These are phyloP conservation scores for Croton laevigatus DNA, from an alignment of 441 rosid genomes.

Conservation along the genomic window DNA sequence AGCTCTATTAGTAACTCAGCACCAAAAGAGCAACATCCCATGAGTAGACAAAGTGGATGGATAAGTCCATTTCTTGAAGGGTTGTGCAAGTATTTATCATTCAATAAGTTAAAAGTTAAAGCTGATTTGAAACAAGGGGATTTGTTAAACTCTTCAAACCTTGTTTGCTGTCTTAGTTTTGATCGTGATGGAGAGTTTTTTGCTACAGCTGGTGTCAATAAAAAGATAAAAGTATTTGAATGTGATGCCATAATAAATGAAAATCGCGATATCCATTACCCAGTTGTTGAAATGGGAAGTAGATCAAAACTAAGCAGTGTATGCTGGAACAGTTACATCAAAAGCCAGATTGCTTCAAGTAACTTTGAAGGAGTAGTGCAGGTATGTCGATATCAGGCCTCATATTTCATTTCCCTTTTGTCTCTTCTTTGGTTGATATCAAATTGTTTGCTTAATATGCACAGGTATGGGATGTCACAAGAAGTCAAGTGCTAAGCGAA, in stretches of 20 bases:
- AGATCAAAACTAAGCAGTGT: slow-evolving; percentile 80
- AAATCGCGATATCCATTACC: slow-evolving; percentile 82
- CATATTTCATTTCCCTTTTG: slow-evolving; percentile 4
- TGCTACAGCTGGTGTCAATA: slow-evolving; percentile 93
- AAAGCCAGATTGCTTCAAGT: slow-evolving; percentile 91
- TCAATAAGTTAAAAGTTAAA: slow-evolving; percentile 74
- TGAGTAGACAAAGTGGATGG: slow-evolving; percentile 66
- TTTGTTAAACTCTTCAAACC: slow-evolving; percentile 78
- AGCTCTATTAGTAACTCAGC: slow-evolving; percentile 65
- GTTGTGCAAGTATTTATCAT: slow-evolving; percentile 83
- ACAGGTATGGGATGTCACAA: slow-evolving; percentile 89
- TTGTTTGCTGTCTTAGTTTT: slow-evolving; percentile 89
- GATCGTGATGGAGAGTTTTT: slow-evolving; percentile 92
- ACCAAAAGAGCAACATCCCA: slow-evolving; percentile 44
- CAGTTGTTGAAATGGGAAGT: slow-evolving; percentile 86
- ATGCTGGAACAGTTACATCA: slow-evolving; percentile 93
- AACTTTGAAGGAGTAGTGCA: slow-evolving; percentile 97
- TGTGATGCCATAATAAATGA: slow-evolving; percentile 60
- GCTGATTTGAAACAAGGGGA: slow-evolving; percentile 95
- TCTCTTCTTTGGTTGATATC: slow-evolving; percentile 4
- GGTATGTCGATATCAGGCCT: slow-evolving; percentile 38
- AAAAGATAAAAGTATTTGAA: slow-evolving; percentile 92
- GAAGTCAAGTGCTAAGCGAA: slow-evolving; percentile 64
- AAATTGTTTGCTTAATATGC: slow-evolving; percentile 20
- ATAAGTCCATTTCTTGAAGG: slow-evolving; percentile 93